These are phyloP conservation scores for Alternaria sp. DNA, from an alignment of 2,329 filamentous ascomycete species.

Conservation along the genomic window DNA sequence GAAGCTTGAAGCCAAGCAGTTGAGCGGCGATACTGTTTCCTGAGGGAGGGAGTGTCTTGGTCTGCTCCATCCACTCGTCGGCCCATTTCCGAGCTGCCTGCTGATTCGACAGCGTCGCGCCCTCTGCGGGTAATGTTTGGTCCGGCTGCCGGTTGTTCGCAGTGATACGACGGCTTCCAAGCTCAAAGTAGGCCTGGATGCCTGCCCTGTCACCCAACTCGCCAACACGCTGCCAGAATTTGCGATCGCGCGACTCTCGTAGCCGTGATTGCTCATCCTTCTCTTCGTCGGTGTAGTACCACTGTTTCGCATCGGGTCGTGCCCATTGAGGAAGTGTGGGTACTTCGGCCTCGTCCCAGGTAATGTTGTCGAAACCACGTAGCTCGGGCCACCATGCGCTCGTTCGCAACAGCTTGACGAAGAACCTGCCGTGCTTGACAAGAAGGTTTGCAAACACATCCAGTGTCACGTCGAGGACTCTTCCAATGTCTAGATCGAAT, in stretches of 20 bases:
- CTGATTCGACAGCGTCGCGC: conserved; percentile 46
- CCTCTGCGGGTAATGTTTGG: conserved; percentile 32
- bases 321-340: conserved; percentile 86
- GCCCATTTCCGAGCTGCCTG: conserved; percentile 48
- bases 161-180: conserved; percentile 74
- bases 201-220: conserved; percentile 63
- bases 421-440: conserved; percentile 92
- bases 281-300: conserved; percentile 71
- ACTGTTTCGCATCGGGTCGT: conserved; percentile 70
- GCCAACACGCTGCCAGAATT: conserved; percentile 83
- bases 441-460: conserved; percentile 94
- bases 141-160: conserved; percentile 37
- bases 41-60: conserved; percentile 79
- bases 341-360: conserved; percentile 57
- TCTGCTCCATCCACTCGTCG: conserved; percentile 76
- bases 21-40: conserved; percentile 94
- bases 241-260: conserved; percentile 70
- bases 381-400: conserved; percentile 96
- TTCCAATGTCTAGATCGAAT: conserved; percentile 94
- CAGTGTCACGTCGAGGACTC: conserved; percentile 90
- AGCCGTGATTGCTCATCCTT: conserved; percentile 63
- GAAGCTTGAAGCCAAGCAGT: conserved; percentile 93
- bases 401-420: conserved; percentile 86
- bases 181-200: conserved; percentile 85
- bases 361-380: conserved; percentile 60